These are phyloP conservation scores for Metarhizium robertsii DNA, from an alignment of 2,329 filamentous ascomycete genomes.

Conservation along the genomic window DNA sequence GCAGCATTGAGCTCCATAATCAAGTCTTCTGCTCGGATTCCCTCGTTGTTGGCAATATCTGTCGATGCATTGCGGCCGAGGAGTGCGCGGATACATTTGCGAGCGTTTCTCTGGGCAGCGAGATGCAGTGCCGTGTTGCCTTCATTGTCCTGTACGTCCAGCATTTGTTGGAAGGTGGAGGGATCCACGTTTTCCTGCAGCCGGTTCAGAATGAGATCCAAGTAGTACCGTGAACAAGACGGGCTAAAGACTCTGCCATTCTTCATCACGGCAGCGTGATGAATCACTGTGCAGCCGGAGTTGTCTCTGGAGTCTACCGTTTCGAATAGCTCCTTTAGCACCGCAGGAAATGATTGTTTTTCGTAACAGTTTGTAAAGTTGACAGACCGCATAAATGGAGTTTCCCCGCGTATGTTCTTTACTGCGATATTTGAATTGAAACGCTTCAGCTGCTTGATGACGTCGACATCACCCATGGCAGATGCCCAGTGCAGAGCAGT, in stretches of 20 bases:
- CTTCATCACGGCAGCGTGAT: conserved; percentile 86
- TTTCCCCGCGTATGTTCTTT: conserved; percentile 68
- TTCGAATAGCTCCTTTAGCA: conserved; percentile 74
- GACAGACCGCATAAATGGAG: conserved; percentile 87
- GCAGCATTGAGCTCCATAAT: conserved; percentile 67
- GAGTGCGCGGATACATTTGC: conserved; percentile 78
- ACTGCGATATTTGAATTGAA: conserved; percentile 68
- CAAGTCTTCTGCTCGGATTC: conserved; percentile 75
- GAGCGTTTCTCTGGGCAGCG: conserved; percentile 71
- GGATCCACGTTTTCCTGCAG: conserved; percentile 70
- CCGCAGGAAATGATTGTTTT: conserved; percentile 77
- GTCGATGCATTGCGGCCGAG: conserved; percentile 72
- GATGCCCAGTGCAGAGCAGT: conserved; percentile 95
- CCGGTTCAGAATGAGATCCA: conserved; percentile 83
- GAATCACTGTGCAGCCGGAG: conserved; percentile 80
- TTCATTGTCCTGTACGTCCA: conserved; percentile 75
- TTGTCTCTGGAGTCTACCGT: conserved; percentile 75
- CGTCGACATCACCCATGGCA: conserved; percentile 91
- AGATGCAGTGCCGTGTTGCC: conserved; percentile 79
- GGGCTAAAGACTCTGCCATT: conserved; percentile 73
- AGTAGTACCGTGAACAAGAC: conserved; percentile 83
- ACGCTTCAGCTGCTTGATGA: conserved; percentile 77
- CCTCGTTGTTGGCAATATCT: conserved; percentile 72
- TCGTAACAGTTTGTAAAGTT: conserved; percentile 97
- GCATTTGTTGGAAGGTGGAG: conserved; percentile 64